A percentile compares a stretch with the other conserved stretches of the same genome.
These are phyloP conservation scores for Globisporangium apiculatum DNA, from an alignment of 352 stramenopile genomes.

Conservation along the genomic window DNA sequence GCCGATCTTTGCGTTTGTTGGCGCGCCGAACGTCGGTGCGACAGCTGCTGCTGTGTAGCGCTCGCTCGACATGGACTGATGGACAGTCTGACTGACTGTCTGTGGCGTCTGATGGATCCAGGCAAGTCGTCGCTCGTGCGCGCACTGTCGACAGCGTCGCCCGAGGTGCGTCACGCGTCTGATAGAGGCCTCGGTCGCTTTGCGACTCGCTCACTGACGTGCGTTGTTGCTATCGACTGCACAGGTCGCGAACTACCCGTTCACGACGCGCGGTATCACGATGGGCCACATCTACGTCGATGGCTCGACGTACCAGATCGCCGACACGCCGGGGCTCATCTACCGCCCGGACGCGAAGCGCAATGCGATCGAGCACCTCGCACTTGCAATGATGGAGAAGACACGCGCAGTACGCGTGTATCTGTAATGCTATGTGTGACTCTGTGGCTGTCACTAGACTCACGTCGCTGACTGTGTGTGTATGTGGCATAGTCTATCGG, in stretches of 20 bases:
- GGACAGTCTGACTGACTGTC: not conserved
- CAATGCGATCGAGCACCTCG: conserved; percentile 70
- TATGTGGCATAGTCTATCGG: conserved; percentile 47
- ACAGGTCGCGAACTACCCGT: conserved; percentile 84
- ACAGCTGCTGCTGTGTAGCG: not conserved
- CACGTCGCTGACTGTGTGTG: not conserved
- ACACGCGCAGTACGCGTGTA: conserved; percentile 41
- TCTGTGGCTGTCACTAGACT: too few relatives aligned
- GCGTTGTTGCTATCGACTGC: too few relatives aligned
- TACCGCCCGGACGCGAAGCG: conserved; percentile 52
- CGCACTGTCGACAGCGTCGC: conserved; percentile 73
- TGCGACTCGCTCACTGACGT: not conserved
- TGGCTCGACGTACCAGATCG: conserved; percentile 80
- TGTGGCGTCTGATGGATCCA: conserved; percentile 9
- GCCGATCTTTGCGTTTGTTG: conserved; percentile 81
- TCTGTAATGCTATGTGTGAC: too few relatives aligned
- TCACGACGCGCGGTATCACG: conserved; percentile 82
- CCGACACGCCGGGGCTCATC: conserved; percentile 69
- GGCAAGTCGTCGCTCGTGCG: conserved; percentile 82
- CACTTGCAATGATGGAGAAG: conserved; percentile 70
- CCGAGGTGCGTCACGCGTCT: conserved; percentile 32
- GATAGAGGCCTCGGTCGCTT: too few relatives aligned
- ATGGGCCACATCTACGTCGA: conserved; percentile 86
- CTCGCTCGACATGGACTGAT: not conserved
- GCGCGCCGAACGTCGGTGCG: conserved; percentile 77